phyloP scores from a whole-genome alignment of 805 yeast species.

The Yueomyces sp. region DNA sequence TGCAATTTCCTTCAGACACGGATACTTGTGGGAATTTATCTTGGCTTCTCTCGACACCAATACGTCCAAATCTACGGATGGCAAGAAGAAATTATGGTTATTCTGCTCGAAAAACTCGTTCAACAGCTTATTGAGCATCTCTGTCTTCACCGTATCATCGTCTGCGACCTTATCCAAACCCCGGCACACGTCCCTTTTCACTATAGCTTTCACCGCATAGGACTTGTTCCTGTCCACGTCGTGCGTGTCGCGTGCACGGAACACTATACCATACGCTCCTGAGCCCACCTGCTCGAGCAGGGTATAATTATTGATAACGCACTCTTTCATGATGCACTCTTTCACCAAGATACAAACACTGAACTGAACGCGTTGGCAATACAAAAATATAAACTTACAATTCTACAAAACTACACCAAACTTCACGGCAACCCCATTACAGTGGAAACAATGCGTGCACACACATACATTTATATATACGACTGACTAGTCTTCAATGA shows the following conservation, averaged over 20 bases:
- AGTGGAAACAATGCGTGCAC: too few relatives aligned
- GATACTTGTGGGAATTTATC: slow-evolving; percentile 7
- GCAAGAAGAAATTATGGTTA: slow-evolving; percentile 15
- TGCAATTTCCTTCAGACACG: slow-evolving; percentile 48
- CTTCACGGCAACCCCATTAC: too few relatives aligned
- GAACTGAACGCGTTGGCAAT: too few relatives aligned
- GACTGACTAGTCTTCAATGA: too few relatives aligned
- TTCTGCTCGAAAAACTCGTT: slow-evolving; percentile 10
- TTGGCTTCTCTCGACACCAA: slow-evolving; percentile 9
- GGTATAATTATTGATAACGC: slow-evolving; percentile 18
- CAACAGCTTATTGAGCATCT: background rate
- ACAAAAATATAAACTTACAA: too few relatives aligned
- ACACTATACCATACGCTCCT: slow-evolving; percentile 80
- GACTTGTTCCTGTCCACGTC: slow-evolving; percentile 26
- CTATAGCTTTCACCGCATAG: slow-evolving; percentile 61
- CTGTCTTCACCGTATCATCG: slow-evolving; percentile 1
- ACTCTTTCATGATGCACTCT: slow-evolving; percentile 2
- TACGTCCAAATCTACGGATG: slow-evolving; percentile 19
- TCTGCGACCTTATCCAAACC: background rate
- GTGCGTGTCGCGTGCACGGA: slow-evolving; percentile 47
- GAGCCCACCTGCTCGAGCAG: slow-evolving; percentile 36
- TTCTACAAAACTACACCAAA: too few relatives aligned
- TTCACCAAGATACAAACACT: too few relatives aligned
- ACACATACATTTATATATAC: too few relatives aligned
- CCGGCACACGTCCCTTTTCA: slow-evolving; percentile 24